These are phyloP conservation scores for Pharnaceum exiguum DNA, from an alignment of 148 eudicot species.

Conservation along the genomic window DNA sequence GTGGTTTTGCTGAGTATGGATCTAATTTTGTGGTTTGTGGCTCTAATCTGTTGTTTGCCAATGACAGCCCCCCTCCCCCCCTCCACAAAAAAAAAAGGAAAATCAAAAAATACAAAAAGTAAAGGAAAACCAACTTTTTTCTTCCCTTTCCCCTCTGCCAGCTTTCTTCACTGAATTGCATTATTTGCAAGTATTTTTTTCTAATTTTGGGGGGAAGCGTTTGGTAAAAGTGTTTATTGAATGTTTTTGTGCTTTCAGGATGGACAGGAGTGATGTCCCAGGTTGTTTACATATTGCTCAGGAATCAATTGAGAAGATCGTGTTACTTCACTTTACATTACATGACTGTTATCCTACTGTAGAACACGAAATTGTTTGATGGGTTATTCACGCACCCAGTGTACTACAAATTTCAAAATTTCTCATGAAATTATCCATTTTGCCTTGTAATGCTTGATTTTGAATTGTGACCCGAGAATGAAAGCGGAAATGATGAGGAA, in stretches of 20 bases:
- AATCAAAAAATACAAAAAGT: no score
- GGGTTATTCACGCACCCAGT: slow-evolving; percentile 19
- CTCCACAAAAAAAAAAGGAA: no score
- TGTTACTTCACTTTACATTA: slow-evolving; percentile 5
- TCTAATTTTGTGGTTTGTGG: no score
- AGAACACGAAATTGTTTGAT: slow-evolving; percentile 13
- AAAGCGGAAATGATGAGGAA: background rate
- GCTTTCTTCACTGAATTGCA: no score
- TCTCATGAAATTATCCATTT: slow-evolving; percentile 13
- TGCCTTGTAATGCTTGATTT: slow-evolving; percentile 14
- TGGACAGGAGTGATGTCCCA: slow-evolving; percentile 21
- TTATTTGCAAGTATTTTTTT: no score
- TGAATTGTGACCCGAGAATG: background rate
- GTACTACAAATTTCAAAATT: slow-evolving; percentile 15
- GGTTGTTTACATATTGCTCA: background rate
- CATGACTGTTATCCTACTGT: slow-evolving; percentile 8
- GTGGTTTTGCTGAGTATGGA: no score
- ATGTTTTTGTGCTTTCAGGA: slow-evolving; percentile 21
- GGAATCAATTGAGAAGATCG: slow-evolving; percentile 10
- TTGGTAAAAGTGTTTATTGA: background rate
- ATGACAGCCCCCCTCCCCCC: no score
- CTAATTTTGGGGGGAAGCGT: no score
- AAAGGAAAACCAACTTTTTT: no score
- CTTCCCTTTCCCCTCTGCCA: no score
- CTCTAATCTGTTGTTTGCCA: no score